Evolutionary conservation across 2,329 filamentous ascomycete species (phyloP).

Genomic region (Lasiodiplodia hormozganensis): DNA sequence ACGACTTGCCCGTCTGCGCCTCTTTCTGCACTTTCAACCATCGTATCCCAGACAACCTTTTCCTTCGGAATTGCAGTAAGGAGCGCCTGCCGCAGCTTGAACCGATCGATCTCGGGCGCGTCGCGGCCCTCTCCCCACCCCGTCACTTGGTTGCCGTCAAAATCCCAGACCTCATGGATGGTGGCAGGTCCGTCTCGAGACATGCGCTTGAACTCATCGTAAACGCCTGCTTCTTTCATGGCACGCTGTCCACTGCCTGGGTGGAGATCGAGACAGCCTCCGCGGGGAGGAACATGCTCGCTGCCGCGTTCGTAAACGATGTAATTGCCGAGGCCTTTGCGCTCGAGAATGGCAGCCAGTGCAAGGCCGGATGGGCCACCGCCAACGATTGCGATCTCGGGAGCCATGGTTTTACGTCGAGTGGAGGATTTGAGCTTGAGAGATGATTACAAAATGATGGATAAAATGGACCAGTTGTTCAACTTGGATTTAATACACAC

Average conservation of each 20-base stretch:
- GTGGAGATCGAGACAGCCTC: background rate
- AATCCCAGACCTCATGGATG: background rate
- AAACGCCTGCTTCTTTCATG: background rate
- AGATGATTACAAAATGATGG: background rate
- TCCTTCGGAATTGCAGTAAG: background rate
- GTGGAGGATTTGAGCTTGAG: background rate
- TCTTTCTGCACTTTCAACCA: background rate
- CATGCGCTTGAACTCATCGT: background rate
- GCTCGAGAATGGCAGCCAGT: background rate
- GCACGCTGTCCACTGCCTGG: background rate
- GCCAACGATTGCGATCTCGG: background rate
- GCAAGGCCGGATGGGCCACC: background rate
- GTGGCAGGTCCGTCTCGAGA: background rate
- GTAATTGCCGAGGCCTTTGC: background rate
- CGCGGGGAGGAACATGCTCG: background rate
- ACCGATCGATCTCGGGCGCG: background rate
- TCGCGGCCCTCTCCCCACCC: background rate
- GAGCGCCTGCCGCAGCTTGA: background rate
- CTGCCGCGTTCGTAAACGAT: background rate
- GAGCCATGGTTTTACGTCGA: background rate
- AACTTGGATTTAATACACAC: background rate
- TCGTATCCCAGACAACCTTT: background rate
- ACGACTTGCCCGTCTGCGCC: background rate
- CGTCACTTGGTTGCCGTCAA: background rate
- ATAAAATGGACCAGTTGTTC: background rate